Evolutionary conservation across 2,329 filamentous ascomycete genomes (phyloP).

Genomic region (Fusarium praegraminearum): DNA sequence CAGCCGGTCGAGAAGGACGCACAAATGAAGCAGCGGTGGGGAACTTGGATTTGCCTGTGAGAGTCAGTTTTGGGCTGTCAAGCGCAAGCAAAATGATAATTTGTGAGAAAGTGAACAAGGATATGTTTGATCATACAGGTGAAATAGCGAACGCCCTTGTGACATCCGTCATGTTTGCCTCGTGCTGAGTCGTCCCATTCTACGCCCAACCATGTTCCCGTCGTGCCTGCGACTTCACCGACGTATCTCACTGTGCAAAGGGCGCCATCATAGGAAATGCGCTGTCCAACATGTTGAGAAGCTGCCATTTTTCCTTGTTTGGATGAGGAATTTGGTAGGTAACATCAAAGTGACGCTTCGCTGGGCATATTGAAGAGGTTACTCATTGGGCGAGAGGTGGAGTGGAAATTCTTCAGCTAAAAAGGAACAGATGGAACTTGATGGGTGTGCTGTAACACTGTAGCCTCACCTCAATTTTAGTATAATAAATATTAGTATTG

Average conservation of each 20-base stretch:
- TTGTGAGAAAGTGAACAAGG: not conserved
- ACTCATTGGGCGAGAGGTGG: not conserved
- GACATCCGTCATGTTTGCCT: slow-evolving; percentile 90
- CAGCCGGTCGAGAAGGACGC: slow-evolving; percentile 77
- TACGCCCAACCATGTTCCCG: slow-evolving; percentile 88
- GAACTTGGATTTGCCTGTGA: slow-evolving; percentile 68
- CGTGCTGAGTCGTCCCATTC: slow-evolving; percentile 93
- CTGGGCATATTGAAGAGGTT: not conserved
- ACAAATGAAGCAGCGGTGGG: slow-evolving; percentile 87
- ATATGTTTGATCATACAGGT: slow-evolving; percentile 67
- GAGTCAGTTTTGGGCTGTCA: not conserved
- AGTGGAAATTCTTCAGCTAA: slow-evolving; percentile 3
- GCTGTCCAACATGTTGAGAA: slow-evolving; percentile 71
- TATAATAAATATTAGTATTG: not conserved
- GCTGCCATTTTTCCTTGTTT: slow-evolving; percentile 52
- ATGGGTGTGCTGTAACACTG: not conserved
- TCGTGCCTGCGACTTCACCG: slow-evolving; percentile 80
- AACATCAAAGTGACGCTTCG: not conserved
- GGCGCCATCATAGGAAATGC: slow-evolving; percentile 81
- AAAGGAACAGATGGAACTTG: slow-evolving; percentile 35
- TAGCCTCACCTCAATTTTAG: not conserved
- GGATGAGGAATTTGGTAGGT: not conserved
- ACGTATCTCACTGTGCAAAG: slow-evolving; percentile 88
- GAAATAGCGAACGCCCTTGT: slow-evolving; percentile 85
- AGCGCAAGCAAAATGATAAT: not conserved